Evolutionary conservation across 805 yeast genomes (phyloP).

Genomic region (Spathaspora sp.): DNA sequence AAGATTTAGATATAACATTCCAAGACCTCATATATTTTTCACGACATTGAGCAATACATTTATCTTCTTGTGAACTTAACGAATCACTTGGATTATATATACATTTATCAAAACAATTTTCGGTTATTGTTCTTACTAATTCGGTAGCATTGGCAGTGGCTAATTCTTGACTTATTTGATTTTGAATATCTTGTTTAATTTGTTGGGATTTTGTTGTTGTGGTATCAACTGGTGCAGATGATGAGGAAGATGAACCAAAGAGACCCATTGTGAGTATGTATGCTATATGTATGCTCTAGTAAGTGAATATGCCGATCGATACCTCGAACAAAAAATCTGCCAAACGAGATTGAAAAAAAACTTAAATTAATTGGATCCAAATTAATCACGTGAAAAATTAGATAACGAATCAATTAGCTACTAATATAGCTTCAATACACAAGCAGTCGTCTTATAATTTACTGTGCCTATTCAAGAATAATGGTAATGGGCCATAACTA

Average conservation of each 20-base stretch:
- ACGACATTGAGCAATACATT: constrained; percentile 74
- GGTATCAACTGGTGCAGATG: constrained; percentile 8
- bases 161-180: constrained; percentile 73
- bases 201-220: constrained; percentile 29
- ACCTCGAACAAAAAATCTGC: background rate
- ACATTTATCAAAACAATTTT: constrained; percentile 83
- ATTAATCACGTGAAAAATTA: background rate
- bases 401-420: no score
- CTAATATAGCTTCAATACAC: no score
- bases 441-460: no score
- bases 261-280: constrained; percentile 17
- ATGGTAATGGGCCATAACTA: no score
- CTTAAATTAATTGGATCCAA: background rate
- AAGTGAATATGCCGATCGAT: background rate
- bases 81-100: constrained; percentile 55
- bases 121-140: constrained; percentile 78
- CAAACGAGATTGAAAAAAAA: background rate
- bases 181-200: constrained; percentile 60
- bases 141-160: constrained; percentile 92
- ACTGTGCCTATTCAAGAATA: no score
- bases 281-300: background rate
- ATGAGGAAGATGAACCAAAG: constrained; percentile 17
- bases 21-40: constrained; percentile 88
- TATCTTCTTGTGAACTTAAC: constrained; percentile 49
- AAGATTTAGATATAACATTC: constrained; percentile 78